phyloP scores from a whole-genome alignment of 2,329 filamentous ascomycete genomes.

The Hypoxylon sp. region DNA sequence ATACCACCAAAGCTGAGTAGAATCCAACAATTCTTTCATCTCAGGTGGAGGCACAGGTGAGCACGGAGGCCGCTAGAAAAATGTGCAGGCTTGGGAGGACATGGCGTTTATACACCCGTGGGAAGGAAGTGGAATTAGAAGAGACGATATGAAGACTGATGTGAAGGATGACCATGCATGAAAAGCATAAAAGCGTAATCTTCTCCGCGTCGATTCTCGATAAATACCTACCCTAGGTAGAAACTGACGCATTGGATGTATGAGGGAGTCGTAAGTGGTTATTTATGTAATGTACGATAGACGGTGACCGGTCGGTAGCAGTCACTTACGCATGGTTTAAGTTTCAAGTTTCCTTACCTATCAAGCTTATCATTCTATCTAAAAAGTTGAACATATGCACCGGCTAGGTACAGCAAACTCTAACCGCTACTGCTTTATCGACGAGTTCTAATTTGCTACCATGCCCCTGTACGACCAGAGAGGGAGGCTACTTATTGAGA shows the following conservation, averaged over 20 bases:
- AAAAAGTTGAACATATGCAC: not conserved
- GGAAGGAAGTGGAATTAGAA: not conserved
- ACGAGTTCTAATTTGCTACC: not conserved
- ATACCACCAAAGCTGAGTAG: constrained; percentile 39
- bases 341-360: no score
- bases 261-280: no score
- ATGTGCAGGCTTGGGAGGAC: constrained; percentile 41
- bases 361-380: no score
- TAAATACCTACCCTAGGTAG: no score
- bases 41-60: constrained; percentile 37
- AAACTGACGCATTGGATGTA: no score
- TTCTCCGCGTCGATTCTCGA: not conserved
- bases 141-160: not conserved
- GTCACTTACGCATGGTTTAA: no score
- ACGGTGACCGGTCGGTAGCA: no score
- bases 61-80: constrained; percentile 26
- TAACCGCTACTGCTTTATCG: not conserved
- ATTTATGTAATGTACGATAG: no score
- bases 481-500: not conserved
- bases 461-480: not conserved
- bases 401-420: not conserved
- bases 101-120: constrained; percentile 31
- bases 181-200: not conserved
- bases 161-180: not conserved
- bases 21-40: constrained; percentile 37